Base-by-base conservation (phyloP, 2,329 filamentous ascomycete genomes). In the Pseudogymnoascus sp. region DNA sequence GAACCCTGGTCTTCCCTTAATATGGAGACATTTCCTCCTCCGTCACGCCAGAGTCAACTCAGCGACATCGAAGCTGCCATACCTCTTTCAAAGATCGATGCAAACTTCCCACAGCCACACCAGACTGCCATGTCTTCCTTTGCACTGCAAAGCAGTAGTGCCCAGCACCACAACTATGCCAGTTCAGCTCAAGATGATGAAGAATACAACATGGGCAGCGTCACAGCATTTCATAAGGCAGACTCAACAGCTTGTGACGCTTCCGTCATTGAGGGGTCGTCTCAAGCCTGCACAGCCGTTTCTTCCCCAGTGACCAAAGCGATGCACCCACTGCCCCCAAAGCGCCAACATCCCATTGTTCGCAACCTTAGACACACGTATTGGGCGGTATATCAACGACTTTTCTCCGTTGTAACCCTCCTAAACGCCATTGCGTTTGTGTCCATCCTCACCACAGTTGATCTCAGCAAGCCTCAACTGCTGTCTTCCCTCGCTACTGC, bases 341-440 rank as follows among this genome's bases (percentile, higher is more conserved):
- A 59, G 13, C 17, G 58, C 38, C 58, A 59, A 33, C 35, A 27
- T 4, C 58, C 58, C 33, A 15, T 38, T 15, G 10, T 68, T 60
- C 64, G 63, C 41, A 66, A 63, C 17, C 51, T 64, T 2, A 62
- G 68, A 60, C 68, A 70, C 61, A 66, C 67, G 31, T 71, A 82
- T 62, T 76, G 84, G 69, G 81, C 80, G 61, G 76, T 80, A 27
- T 86, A 86, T 67, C 78, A 83, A 21, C 78, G 80, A 4, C 78
- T 86, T 7, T 85, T 86, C 71, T 79, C 80, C 42, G 59, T 84
- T 8, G 74, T 83, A 31, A 78, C 81, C 64, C 66, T 84, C 38
- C 69, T 74, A 65, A 86, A 86, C 66, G 67, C 80, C 60, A 69
- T 77, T 65, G 72, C 74, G 61, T 72, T 82, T 64, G 67, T 81